Conservation (phyloP, 2,329 filamentous ascomycete species). For the Lasiodiplodia theobromae region DNA sequence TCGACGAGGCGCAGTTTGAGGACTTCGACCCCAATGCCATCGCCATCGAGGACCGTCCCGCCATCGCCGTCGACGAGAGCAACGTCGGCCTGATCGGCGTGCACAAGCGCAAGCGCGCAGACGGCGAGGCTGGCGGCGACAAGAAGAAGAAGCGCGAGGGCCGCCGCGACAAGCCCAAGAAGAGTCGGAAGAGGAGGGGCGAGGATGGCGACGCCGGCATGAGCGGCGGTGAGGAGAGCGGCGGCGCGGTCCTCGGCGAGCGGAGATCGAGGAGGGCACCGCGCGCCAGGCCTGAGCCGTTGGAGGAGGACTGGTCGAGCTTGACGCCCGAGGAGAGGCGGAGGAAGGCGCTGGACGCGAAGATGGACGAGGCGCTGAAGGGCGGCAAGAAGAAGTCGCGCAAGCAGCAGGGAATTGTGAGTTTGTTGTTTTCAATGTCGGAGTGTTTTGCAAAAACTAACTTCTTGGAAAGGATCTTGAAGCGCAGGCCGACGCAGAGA, state of each 20-base stretch:
- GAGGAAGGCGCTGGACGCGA: conserved; percentile 81
- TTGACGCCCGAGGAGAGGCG: conserved; percentile 87
- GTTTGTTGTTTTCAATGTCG: conserved; percentile 42
- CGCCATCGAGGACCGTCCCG: conserved; percentile 66
- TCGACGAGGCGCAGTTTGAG: conserved; percentile 70
- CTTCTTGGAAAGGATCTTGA: conserved; percentile 74
- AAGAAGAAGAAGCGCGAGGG: conserved; percentile 74
- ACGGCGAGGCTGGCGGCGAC: conserved; percentile 64
- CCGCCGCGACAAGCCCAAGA: conserved; percentile 60
- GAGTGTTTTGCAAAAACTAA: conserved; percentile 34
- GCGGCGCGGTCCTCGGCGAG: conserved; percentile 43
- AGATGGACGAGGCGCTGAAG: conserved; percentile 88
- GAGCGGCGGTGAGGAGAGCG: conserved; percentile 41
- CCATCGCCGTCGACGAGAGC: conserved; percentile 66
- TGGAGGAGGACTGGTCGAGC: conserved; percentile 75
- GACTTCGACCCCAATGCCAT: conserved; percentile 69
- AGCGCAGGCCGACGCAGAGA: conserved; percentile 86
- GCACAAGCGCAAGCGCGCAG: conserved; percentile 70
- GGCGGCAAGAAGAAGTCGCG: conserved; percentile 75
- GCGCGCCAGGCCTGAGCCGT: conserved; percentile 45
- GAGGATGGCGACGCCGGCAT: conserved; percentile 46
- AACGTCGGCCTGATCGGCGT: conserved; percentile 68
- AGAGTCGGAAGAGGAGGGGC: conserved; percentile 57
- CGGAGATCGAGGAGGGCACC: conserved; percentile 58
- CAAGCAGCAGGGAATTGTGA: conserved; percentile 87